Evolutionary conservation across 139 green algal species (phyloP), one percentile per base, ranked within the genome.

Genomic region (Chlamydomonas applanata): DNA sequence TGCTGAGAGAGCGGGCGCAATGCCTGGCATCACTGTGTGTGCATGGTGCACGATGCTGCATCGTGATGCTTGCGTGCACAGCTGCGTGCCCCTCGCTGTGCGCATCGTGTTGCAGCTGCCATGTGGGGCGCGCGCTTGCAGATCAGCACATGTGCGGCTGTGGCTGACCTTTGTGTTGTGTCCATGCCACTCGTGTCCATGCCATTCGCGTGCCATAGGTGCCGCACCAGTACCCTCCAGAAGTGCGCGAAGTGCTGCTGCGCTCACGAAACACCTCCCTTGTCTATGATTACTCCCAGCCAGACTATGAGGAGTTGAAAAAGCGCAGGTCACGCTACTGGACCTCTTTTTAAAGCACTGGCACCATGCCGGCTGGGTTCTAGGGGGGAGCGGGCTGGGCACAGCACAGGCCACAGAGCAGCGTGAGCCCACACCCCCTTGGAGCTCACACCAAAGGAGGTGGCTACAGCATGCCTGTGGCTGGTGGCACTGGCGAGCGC

Each of bases 191-290:
- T 19, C 40, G 40, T 19, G 11, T 49, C 7, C 40, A 49, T 49
- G 40, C 40, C 40, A 49, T 49, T 11, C 40, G 40, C 40, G 11
- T 49, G 7, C 22, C 32, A n/a, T 74, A 89, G 81, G 85, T 85
- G 36, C 81, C 85, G 0, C 65, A 69, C 3, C 85, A 89, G 63
- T 89, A 87, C 64, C 81, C 81, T 1, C 77, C 76, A 13, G 85
- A 89, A 62, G 79, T 86, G 25, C 34, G 80, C 3, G 66, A 86
- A 19, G 56, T 79, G 33, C 72, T 86, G 25, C 3, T 35, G 19
- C 34, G 52, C 11, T 32, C 67, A 1, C 75, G 66, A 40, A 86
- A 86, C 75, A 76, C 60, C 61, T 73, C 71, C 29, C 25, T 87
- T 14, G 79, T 72, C 29, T 82, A 72, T 46, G 80, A 86, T 52